Conservation (phyloP, 441 rosid species). For the Populus hybrid region DNA sequence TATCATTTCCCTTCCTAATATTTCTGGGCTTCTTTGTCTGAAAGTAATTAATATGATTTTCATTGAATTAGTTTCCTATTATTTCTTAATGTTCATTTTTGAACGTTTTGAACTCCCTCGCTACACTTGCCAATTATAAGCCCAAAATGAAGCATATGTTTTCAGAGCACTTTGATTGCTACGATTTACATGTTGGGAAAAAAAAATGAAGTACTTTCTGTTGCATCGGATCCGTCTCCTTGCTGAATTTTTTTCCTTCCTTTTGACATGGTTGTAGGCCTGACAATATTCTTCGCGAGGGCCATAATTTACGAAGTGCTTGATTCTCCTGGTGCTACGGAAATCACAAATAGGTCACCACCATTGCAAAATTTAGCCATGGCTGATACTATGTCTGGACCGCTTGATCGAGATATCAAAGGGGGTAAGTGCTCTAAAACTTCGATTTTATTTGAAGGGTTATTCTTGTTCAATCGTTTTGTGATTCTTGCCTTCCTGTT, state of each 20-base stretch:
- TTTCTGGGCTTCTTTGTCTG: background rate
- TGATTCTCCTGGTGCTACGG: conserved; percentile 13
- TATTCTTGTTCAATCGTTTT: background rate
- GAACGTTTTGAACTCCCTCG: background rate
- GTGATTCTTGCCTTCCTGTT: background rate
- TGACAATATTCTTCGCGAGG: background rate
- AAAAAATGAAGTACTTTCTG: too few relatives aligned
- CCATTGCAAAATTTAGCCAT: conserved; percentile 19
- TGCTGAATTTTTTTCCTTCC: background rate
- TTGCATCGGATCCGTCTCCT: background rate
- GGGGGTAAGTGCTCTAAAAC: conserved; percentile 24
- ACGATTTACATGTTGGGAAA: too few relatives aligned
- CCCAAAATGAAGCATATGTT: too few relatives aligned
- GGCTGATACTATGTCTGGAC: conserved; percentile 38
- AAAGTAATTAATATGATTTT: too few relatives aligned
- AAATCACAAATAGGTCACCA: background rate
- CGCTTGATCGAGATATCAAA: conserved; percentile 33
- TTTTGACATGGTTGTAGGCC: conserved; percentile 3
- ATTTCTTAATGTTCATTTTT: background rate
- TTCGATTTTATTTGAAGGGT: background rate
- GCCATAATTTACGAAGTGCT: conserved; percentile 2
- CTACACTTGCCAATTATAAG: too few relatives aligned
- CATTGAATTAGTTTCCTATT: too few relatives aligned
- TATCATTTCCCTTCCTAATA: background rate
- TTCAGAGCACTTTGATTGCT: too few relatives aligned